These are phyloP conservation scores for Trametes sp. DNA, from an alignment of 1,284 basidiomycete genomes.

Conservation along the genomic window DNA sequence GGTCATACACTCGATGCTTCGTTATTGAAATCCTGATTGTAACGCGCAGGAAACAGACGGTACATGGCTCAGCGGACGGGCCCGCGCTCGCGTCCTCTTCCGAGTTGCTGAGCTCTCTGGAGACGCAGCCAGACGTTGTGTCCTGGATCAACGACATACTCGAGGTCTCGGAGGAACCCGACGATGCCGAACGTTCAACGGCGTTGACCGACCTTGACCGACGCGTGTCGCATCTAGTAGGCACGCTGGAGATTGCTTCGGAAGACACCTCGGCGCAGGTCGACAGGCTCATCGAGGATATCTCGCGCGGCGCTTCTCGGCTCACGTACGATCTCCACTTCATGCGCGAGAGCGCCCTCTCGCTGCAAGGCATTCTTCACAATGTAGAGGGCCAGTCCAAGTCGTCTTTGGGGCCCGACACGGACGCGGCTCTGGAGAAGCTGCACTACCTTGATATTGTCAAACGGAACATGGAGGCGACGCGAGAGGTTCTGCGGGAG, in stretches of 20 bases:
- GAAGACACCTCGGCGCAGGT: conserved; percentile 88
- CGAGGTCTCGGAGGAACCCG: conserved; percentile 32
- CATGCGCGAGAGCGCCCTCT: conserved; percentile 88
- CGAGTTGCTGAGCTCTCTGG: conserved; percentile 42
- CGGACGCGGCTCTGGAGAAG: conserved; percentile 70
- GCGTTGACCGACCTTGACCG: conserved; percentile 77
- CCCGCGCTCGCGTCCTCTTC: conserved; percentile 24
- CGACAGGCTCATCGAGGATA: conserved; percentile 89
- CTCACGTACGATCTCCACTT: conserved; percentile 94
- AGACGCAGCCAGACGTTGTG: conserved; percentile 56
- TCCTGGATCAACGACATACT: conserved; percentile 74
- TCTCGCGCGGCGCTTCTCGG: conserved; percentile 87
- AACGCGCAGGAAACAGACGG: conserved; percentile 12
- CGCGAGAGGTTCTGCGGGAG: conserved; percentile 86
- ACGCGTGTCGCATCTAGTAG: conserved; percentile 75
- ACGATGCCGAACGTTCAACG: conserved; percentile 36
- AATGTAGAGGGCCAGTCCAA: conserved; percentile 62
- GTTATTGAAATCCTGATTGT: conserved; percentile 32
- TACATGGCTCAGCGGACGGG: not conserved
- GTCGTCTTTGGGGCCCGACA: conserved; percentile 58
- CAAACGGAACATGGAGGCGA: conserved; percentile 85
- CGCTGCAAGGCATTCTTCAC: conserved; percentile 70
- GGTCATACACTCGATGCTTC: conserved; percentile 17
- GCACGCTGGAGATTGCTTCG: conserved; percentile 80
- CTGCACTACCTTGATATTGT: conserved; percentile 83